Evolutionary conservation across 768 basidiomycete genomes (phyloP), one percentile per base, ranked within the genome.

Genomic region (Pisolithus sp.): DNA sequence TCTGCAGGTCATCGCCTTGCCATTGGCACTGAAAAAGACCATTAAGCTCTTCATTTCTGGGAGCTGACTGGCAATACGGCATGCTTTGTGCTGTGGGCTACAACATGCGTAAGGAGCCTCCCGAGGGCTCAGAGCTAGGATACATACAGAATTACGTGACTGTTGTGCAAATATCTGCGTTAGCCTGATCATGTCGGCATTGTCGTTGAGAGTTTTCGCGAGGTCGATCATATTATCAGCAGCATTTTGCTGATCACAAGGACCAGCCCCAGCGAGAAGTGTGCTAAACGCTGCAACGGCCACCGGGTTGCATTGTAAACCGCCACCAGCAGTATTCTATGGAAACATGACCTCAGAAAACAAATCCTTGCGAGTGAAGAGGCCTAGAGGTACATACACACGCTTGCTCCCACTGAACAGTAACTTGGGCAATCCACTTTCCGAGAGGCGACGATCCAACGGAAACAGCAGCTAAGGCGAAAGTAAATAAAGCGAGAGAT

Each of bases 11-110:
- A 21, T 70, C 71, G 49, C 78, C 73, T 55, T 71, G 64, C 64
- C 75, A 81, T 62, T 83, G 82, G 60, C 79, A 82, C 58, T 81
- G 80, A 68, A 76, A 81, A 28, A 78, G 68, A 7, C 80, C 79
- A 46, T 74, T 69, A 12, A 83, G 72, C 60, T 82, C 77, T 0
- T 67, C 23, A 54, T 82, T 81, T 51, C 62, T 63, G 15, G 79
- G 79, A 0, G 79, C 73, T n/a, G 67, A 57, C 55, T 81, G 74
- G 63, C 81, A 83, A 66, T 81, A 82, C 1, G 65, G 76, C 2
- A 79, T 70, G 34, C 71, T 71, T 50, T 66, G 57, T 5, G 74
- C 73, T 44, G 66, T 65, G 15, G 77, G 77, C 73, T 77, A 41
- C 12, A 38, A 50, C 31, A 36, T n/a, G 39, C 15, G 18, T 47